A percentile compares a stretch with the other conserved stretches of the same genome.
Evolutionary conservation across 176 grass and related monocot species (phyloP).

Genomic region (Triticum timopheevii): DNA sequence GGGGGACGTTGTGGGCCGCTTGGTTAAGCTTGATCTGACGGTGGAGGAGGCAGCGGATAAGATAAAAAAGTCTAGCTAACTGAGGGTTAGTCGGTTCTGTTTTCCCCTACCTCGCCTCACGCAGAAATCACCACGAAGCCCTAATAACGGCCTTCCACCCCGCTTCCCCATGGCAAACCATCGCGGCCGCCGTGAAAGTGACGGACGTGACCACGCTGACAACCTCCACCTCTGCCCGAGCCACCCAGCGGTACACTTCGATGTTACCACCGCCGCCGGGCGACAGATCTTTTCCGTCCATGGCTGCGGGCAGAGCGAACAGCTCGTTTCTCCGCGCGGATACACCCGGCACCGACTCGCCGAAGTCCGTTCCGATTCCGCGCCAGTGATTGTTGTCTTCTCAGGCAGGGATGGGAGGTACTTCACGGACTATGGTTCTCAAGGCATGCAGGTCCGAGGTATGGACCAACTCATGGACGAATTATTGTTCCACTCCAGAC

Average conservation of each 20-base stretch:
- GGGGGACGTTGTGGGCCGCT: no score
- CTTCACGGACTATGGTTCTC: neutral
- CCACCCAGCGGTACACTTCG: neutral
- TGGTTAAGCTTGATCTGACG: no score
- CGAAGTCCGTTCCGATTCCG: neutral
- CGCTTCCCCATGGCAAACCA: neutral
- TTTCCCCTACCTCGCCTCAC: no score
- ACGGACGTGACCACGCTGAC: neutral
- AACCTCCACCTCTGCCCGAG: neutral
- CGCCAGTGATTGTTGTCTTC: neutral
- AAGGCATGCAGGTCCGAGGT: neutral
- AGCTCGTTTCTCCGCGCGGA: neutral
- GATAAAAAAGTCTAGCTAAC: no score
- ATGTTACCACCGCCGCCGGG: neutral
- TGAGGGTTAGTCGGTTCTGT: no score
- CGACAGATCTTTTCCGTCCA: neutral
- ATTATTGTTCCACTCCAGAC: neutral
- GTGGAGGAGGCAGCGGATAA: no score
- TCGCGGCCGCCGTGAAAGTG: neutral
- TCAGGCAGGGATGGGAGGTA: neutral
- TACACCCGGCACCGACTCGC: neutral
- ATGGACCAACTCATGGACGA: neutral
- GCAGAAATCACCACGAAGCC: neutral
- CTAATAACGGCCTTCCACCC: neutral
- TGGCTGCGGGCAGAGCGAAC: no score